Conservation (phyloP, 495 filamentous ascomycete genomes). For the Lasiosphaeria hispida region DNA sequence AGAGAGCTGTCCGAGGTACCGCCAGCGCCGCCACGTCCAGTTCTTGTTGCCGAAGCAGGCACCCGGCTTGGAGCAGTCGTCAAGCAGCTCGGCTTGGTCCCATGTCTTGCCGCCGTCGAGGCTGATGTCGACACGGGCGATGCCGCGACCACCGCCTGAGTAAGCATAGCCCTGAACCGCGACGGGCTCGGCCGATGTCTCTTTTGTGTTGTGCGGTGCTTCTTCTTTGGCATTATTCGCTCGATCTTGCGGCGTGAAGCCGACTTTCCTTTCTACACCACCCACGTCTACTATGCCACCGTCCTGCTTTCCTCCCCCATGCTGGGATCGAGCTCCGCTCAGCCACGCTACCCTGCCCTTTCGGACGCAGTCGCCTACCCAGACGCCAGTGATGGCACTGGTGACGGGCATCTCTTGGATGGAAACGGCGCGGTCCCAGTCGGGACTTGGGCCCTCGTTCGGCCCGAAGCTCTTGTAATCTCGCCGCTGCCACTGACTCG, state of each 20-base stretch:
- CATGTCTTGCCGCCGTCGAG: conserved; percentile 54
- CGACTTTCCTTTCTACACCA: conserved; percentile 18
- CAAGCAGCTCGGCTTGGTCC: conserved; percentile 50
- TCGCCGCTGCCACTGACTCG: conserved; percentile 56
- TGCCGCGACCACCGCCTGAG: conserved; percentile 55
- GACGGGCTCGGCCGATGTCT: conserved; percentile 26
- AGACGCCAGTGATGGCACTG: conserved; percentile 46
- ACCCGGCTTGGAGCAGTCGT: conserved; percentile 35
- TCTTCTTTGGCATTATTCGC: not conserved
- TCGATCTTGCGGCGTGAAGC: conserved; percentile 13
- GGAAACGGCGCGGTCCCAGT: conserved; percentile 54
- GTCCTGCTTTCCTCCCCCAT: not conserved
- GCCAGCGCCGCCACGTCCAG: conserved; percentile 59
- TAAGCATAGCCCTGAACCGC: conserved; percentile 57
- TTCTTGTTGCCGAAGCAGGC: conserved; percentile 35
- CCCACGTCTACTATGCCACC: conserved; percentile 17
- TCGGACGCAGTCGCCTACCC: conserved; percentile 42
- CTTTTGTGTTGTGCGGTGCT: not conserved
- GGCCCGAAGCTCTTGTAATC: conserved; percentile 67
- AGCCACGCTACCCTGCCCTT: conserved; percentile 55
- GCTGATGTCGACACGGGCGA: conserved; percentile 55
- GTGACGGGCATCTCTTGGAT: conserved; percentile 64
- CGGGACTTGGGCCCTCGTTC: conserved; percentile 49
- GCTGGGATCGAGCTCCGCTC: not conserved
- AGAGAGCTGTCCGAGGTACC: conserved; percentile 32